Evolutionary conservation across 306 rosid species (phyloP), one percentile per base, ranked within the genome.

Genomic region (Inga leiocalycina): DNA sequence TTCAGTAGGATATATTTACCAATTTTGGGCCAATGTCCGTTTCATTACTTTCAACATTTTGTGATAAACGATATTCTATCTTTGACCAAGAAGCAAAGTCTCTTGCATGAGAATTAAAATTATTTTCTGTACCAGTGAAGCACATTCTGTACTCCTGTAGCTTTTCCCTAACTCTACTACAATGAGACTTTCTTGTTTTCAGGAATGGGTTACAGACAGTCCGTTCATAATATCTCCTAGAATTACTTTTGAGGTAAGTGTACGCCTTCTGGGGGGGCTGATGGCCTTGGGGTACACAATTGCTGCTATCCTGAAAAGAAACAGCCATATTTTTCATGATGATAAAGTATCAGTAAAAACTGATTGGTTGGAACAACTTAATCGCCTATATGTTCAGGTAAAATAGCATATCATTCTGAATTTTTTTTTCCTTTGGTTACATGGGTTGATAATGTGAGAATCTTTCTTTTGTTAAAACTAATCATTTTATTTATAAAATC

Each of bases 221-320:
- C 98, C 99, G 75, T 96, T 96, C 89, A 92, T 96, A 82, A 96
- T 96, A 90, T 96, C 99, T 45, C 99, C 99, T 68, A 87, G 99
- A 88, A 96, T 96, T 85, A 96, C 94, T 79, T 96, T 96, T 76
- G 99, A 92, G 90, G 99, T 96, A 82, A 96, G 97, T 1, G 99
- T 94, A 81, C 99, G 99, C 76, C 99, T 96, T 86, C 98, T 96
- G 70, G 99, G 99, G 84, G 99, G 99, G 78, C 88, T 96, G 84
- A 96, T 96, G 99, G 99, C 99, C 80, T 89, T 96, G 86, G 99
- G 99, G 32, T 96, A 96, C 81, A 96, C 99, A 46, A 96, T 96
- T 85, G 99, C 98, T 19, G 75, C 91, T 88, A 96, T 96, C 87
- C 89, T 96, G 81, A 96, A 96, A 92, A 88, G 99, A 88, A 91